Conservation (phyloP, 257 asterid species). For the Forsythia suspensa region DNA sequence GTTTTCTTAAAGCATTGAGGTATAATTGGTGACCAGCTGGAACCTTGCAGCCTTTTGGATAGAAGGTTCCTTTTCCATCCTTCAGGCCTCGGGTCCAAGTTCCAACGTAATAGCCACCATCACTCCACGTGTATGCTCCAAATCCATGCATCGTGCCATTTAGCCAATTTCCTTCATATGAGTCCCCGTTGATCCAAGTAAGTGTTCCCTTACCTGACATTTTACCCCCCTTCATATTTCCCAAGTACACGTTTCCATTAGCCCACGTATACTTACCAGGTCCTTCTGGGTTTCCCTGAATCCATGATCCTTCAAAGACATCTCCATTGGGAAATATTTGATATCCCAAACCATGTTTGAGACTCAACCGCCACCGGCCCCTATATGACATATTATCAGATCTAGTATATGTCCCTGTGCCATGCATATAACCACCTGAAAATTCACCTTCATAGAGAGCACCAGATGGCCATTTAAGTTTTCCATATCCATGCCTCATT, state of each 20-base stretch:
- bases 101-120: conserved; percentile 82
- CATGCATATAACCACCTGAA: conserved; percentile 84
- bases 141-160: conserved; percentile 89
- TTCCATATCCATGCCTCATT: conserved; percentile 88
- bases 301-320: conserved; percentile 90
- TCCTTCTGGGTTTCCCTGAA: conserved; percentile 91
- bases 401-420: conserved; percentile 66
- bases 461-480: conserved; percentile 75
- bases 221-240: conserved; percentile 81
- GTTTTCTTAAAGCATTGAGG: conserved; percentile 79
- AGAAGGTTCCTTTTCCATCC: conserved; percentile 93
- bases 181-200: conserved; percentile 80
- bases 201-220: conserved; percentile 95
- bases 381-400: conserved; percentile 51
- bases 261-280: conserved; percentile 93
- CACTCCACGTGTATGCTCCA: conserved; percentile 84
- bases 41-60: conserved; percentile 72
- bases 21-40: conserved; percentile 68
- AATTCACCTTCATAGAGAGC: conserved; percentile 89
- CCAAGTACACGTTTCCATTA: conserved; percentile 78
- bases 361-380: conserved; percentile 83
- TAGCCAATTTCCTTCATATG: conserved; percentile 83
- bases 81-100: conserved; percentile 91
- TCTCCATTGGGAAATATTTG: conserved; percentile 81
- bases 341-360: conserved; percentile 92